Evolutionary conservation across 129 eudicot species (phyloP).

Genomic region (Pulicaria dysenterica): DNA sequence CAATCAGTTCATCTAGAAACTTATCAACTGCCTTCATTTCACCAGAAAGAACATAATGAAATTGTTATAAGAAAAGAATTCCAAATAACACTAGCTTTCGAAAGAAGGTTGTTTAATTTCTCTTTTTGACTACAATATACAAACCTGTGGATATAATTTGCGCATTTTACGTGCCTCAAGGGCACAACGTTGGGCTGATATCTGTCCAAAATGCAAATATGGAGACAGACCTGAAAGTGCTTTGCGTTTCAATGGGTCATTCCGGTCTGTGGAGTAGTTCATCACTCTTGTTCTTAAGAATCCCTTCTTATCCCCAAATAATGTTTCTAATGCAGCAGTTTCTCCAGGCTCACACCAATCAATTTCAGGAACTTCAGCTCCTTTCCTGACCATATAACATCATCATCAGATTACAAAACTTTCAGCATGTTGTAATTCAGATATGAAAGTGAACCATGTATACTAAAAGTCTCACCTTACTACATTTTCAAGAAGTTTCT

Average conservation of each 20-base stretch:
- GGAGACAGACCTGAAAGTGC: constrained; percentile 95
- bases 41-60: constrained; percentile 12
- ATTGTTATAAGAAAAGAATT: background rate
- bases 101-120: background rate
- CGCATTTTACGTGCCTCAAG: constrained; percentile 80
- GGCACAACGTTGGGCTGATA: constrained; percentile 96
- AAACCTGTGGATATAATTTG: constrained; percentile 64
- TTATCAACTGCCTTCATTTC: constrained; percentile 82
- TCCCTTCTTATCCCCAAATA: constrained; percentile 61
- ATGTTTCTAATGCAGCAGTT: constrained; percentile 68
- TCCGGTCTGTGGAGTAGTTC: constrained; percentile 72
- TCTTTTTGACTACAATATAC: background rate
- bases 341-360: constrained; percentile 98
- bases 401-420: background rate
- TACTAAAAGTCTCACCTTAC: constrained; percentile 38
- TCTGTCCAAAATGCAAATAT: constrained; percentile 93
- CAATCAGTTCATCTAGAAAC: constrained; percentile 88
- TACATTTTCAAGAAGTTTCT: constrained; percentile 53
- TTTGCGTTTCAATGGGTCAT: constrained; percentile 71
- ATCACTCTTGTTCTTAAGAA: constrained; percentile 66
- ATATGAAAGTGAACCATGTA: background rate
- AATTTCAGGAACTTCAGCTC: constrained; percentile 90
- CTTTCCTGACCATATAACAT: constrained; percentile 41
- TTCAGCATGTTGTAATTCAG: background rate
- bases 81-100: constrained; percentile 9